phyloP scores from a whole-genome alignment of 495 filamentous ascomycete species.

The Neurospora discreta region DNA sequence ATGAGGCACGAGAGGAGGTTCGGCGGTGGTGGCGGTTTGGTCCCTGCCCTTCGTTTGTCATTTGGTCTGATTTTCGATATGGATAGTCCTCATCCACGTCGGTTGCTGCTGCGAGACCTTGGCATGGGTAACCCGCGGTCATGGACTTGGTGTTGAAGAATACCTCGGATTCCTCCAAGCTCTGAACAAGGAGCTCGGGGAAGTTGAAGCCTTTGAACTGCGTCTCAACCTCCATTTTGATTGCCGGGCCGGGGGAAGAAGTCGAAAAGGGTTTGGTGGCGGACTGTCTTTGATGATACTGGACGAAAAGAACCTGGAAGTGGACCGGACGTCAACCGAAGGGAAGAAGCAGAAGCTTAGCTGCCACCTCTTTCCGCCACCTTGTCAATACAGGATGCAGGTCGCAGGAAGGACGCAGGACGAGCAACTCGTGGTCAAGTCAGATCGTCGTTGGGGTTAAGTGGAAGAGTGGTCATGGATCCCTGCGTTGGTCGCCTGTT shows the following conservation, averaged over 20 bases:
- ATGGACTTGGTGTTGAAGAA: conserved; percentile 30
- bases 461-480: conserved; percentile 1
- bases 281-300: background rate
- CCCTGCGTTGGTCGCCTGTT: conserved; percentile 15
- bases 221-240: conserved; percentile 9
- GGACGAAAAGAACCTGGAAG: background rate
- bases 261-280: background rate
- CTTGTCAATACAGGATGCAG: background rate
- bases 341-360: background rate
- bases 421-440: conserved; percentile 8
- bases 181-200: conserved; percentile 32
- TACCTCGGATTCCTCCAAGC: conserved; percentile 27
- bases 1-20: background rate
- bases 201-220: conserved; percentile 26
- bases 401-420: background rate
- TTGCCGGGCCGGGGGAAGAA: background rate
- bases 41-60: background rate
- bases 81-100: conserved; percentile 10
- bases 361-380: background rate
- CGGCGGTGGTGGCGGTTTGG: background rate
- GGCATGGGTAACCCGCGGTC: conserved; percentile 29
- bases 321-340: background rate
- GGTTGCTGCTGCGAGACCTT: conserved; percentile 15
- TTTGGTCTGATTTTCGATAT: conserved; percentile 1
- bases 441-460: conserved; percentile 15